Base-by-base conservation (phyloP, 1,284 basidiomycete genomes). In the Cutaneotrichosporon spelunceum region DNA sequence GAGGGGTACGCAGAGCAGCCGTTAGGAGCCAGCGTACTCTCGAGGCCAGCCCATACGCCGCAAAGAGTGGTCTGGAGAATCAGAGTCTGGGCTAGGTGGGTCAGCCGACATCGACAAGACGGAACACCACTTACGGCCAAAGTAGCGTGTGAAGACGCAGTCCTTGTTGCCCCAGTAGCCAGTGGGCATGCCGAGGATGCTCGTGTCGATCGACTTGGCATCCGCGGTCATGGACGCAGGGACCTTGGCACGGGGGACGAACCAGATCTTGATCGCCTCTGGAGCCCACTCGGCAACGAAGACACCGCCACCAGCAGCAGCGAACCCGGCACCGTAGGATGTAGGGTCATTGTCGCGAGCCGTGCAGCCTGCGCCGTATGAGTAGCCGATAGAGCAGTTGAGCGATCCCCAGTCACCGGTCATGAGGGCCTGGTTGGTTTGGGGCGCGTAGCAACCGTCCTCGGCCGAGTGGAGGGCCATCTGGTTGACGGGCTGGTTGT, bases 1-100 rank as follows among this genome's bases (percentile, higher is more conserved):
- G 47, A 56, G n/a, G 78, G 66, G 4, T 70, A 60, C 7, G 69
- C 70, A 76, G 48, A 19, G 48, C 48, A 50, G 4, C 89, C 90
- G 0, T 88, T 90, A 70, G 85, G 73, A 9, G 81, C 76, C 73
- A 89, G 88, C 34, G 85, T 79, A 29, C 76, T 68, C 3, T 83
- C 36, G n/a, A 78, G 73, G 5, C 84, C 84, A 4, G 85, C 72
- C 83, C 83, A 86, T 62, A 78, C 78, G 27, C 85, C 78, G 60
- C 89, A 91, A 14, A 90, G 83, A 1, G 88, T 88, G 62, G 88
- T 89, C 72, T 87, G 85, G 66, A 90, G 85, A 70, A 91, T 88
- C 49, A 90, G 81, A 59, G 84, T 81, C 70, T 90, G 87, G 0
- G 85, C 65, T 50, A 19, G 13, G 16, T 42, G 16, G 39, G 48